Percentiles rank a stretch among this genome's conserved stretches.
phyloP scores from a whole-genome alignment of 176 grass and related monocot species.

The Carex myosuroides region DNA sequence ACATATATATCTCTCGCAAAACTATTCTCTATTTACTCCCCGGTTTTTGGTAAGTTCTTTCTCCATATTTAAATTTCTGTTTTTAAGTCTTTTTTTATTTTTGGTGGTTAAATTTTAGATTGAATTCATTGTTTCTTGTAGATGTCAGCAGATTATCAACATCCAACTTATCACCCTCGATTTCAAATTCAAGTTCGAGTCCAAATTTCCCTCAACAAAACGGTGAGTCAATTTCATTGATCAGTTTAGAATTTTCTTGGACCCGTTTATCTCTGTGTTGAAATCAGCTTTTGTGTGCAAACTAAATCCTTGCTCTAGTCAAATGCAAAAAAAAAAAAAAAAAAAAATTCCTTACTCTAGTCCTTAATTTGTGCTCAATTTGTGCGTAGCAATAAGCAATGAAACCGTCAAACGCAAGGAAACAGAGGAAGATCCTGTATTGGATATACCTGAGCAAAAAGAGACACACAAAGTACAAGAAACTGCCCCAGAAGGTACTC shows the following conservation, averaged over 20 bases:
- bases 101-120: neutral
- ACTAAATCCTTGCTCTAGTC: neutral
- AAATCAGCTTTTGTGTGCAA: neutral
- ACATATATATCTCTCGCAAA: constrained; percentile 63
- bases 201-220: neutral
- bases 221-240: neutral
- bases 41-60: constrained; percentile 40
- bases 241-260: neutral
- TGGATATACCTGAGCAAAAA: constrained; percentile 18
- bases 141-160: neutral
- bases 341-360: neutral
- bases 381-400: neutral
- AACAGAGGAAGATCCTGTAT: constrained; percentile 1
- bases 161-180: constrained; percentile 9
- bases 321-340: too few relatives aligned
- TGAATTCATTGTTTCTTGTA: neutral
- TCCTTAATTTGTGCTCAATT: neutral
- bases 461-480: constrained; percentile 4
- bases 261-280: neutral
- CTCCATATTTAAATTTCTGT: neutral
- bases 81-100: neutral
- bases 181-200: constrained; percentile 24
- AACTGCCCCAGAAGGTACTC: neutral
- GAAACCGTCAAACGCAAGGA: neutral
- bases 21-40: constrained; percentile 64